These are phyloP conservation scores for Termitomyces sp. DNA, from an alignment of 768 basidiomycete genomes.

Conservation along the genomic window DNA sequence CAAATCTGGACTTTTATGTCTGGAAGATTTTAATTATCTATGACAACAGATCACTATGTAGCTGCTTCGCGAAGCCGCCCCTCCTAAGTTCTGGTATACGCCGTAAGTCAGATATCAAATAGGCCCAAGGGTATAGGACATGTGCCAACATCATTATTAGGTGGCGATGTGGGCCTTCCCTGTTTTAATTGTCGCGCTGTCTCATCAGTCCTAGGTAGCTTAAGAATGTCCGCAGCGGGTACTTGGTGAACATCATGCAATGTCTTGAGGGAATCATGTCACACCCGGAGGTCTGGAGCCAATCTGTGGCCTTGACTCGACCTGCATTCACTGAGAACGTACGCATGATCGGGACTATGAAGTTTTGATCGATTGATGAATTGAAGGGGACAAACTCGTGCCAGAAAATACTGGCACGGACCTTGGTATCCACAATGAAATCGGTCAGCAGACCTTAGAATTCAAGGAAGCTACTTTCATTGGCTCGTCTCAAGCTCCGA, in stretches of 20 bases:
- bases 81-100: neutral
- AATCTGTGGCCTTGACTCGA: neutral
- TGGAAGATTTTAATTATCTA: too few species aligned
- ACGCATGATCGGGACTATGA: neutral
- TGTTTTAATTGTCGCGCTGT: neutral
- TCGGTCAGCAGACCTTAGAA: neutral
- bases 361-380: neutral
- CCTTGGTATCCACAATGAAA: neutral
- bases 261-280: neutral
- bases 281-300: neutral
- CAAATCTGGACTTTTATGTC: too few species aligned
- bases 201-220: neutral
- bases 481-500: neutral
- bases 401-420: neutral
- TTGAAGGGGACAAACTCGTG: too few species aligned
- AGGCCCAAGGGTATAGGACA: too few species aligned
- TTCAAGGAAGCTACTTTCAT: neutral
- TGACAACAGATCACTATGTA: too few species aligned
- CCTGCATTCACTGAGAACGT: neutral
- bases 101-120: neutral
- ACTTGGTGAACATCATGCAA: neutral
- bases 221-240: neutral
- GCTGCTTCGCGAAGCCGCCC: too few species aligned
- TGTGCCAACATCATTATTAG: neutral
- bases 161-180: neutral